phyloP scores from a whole-genome alignment of 345 rosid genomes.

The Aegle marmelos region DNA sequence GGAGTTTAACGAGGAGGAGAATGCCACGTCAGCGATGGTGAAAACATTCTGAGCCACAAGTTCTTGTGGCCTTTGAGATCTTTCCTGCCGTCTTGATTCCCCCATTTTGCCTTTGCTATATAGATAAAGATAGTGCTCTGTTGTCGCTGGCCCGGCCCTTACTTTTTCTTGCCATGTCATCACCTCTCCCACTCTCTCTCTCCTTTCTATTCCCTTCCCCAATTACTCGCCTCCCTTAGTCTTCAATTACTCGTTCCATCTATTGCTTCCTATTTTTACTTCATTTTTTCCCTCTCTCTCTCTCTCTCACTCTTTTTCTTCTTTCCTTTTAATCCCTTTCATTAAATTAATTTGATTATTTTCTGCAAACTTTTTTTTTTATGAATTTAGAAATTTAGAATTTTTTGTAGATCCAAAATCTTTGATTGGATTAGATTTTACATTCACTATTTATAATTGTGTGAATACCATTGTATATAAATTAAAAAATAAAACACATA shows the following conservation, averaged over 20 bases:
- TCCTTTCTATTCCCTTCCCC: neutral
- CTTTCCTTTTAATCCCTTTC: no score
- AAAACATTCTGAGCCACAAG: conserved; percentile 44
- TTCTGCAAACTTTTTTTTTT: no score
- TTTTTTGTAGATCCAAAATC: no score
- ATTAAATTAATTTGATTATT: no score
- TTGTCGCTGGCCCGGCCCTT: conserved; percentile 15
- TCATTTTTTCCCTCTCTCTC: no score
- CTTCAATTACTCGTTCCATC: neutral
- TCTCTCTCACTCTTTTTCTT: no score
- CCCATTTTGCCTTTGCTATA: conserved; percentile 10
- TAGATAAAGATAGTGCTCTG: conserved; percentile 33
- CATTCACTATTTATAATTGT: no score
- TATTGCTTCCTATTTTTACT: neutral
- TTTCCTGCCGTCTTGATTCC: conserved; percentile 38
- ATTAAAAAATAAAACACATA: no score
- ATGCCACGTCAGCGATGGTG: conserved; percentile 40
- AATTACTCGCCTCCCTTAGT: neutral
- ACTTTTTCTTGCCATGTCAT: conserved; percentile 18
- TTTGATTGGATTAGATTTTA: no score
- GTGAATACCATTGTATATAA: no score
- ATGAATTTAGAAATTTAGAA: no score
- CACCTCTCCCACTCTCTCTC: neutral
- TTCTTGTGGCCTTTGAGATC: conserved; percentile 48
- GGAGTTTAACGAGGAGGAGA: conserved; percentile 1